These are phyloP conservation scores for Cyclospora cayetanensis DNA, from an alignment of 169 alveolate species.

Conservation along the genomic window DNA sequence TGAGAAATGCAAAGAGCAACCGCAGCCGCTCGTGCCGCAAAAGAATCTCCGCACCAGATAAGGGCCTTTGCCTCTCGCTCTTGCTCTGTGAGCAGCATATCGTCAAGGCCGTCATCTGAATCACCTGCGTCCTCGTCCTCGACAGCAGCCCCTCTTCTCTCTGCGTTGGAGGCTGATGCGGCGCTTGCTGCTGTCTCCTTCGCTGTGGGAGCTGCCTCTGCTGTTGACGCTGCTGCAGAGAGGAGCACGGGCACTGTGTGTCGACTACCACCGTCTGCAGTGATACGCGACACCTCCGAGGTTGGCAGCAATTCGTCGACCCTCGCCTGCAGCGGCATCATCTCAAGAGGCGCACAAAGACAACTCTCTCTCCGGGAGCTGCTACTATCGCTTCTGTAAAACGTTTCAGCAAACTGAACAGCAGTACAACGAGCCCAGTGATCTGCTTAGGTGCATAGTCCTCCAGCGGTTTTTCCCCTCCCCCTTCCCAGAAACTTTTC, in stretches of 20 bases:
- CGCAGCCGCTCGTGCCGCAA: slow-evolving; percentile 3
- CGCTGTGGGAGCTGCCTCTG: not conserved
- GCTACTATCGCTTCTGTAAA: not conserved
- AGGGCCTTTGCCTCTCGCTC: slow-evolving; percentile 70
- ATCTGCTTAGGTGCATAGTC: no score
- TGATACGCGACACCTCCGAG: no score
- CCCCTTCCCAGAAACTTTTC: no score
- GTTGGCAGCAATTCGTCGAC: slow-evolving; percentile 44
- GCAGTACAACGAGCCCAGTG: not conserved
- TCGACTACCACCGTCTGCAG: no score
- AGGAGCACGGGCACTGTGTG: not conserved
- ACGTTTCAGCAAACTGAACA: not conserved
- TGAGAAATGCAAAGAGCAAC: no score
- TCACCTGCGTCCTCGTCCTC: not conserved
- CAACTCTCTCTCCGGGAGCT: not conserved
- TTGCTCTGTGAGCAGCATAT: slow-evolving; percentile 52
- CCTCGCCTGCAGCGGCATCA: not conserved
- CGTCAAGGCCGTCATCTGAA: not conserved
- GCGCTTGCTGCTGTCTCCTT: not conserved
- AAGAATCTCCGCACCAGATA: slow-evolving; percentile 53
- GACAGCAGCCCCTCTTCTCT: not conserved
- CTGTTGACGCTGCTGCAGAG: not conserved
- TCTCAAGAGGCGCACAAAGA: not conserved
- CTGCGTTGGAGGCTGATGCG: not conserved
- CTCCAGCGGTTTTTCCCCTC: no score